Evolutionary conservation across 768 basidiomycete species (phyloP).

Genomic region (Chalciporus piperatus): DNA sequence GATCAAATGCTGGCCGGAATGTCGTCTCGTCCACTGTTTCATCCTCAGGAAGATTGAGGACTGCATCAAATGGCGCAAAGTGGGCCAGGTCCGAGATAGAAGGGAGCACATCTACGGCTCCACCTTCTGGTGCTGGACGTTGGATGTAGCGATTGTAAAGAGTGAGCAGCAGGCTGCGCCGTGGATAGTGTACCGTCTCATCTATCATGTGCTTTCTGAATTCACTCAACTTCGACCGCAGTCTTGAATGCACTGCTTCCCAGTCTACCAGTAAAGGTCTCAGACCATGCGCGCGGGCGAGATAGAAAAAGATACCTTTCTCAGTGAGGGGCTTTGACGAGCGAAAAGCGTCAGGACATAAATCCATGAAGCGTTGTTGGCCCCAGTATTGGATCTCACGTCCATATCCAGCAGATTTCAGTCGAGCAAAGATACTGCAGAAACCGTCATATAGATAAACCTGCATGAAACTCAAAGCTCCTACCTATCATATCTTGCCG

Average conservation of each 20-base stretch:
- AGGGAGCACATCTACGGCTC: background rate
- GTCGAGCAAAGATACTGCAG: background rate
- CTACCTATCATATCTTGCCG: background rate
- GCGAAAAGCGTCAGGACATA: background rate
- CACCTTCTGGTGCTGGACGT: background rate
- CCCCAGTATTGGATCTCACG: no score
- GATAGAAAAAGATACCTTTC: background rate
- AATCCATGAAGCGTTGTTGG: background rate
- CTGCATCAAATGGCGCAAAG: background rate
- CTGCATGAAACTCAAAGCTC: no score
- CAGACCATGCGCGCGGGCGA: background rate
- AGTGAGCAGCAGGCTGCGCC: background rate
- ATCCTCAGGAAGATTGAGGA: background rate
- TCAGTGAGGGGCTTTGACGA: background rate
- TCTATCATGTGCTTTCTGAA: background rate
- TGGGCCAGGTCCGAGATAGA: background rate
- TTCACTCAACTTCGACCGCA: background rate
- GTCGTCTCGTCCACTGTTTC: background rate
- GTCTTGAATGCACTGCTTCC: background rate
- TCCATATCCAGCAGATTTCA: background rate
- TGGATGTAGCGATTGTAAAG: background rate
- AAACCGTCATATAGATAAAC: no score
- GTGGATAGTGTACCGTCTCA: background rate
- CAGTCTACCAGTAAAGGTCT: background rate
- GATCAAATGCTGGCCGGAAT: no score